Evolutionary conservation across 306 rosid species (phyloP).

Genomic region (Dicorynia guianensis): DNA sequence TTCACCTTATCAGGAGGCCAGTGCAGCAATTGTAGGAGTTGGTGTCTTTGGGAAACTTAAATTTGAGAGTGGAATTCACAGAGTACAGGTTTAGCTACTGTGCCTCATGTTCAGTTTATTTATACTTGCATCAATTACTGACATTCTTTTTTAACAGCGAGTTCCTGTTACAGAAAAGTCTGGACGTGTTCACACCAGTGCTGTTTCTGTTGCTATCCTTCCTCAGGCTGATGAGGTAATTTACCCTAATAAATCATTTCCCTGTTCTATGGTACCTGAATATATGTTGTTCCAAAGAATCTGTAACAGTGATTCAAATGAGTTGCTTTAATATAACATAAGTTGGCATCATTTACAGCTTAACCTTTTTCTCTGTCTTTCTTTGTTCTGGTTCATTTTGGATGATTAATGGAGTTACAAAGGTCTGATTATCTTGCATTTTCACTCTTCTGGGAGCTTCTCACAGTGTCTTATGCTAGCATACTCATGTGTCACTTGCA

Average conservation of each 20-base stretch:
- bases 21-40: slow-evolving; percentile 82
- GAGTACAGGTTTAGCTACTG: slow-evolving; percentile 78
- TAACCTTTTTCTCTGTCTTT: neutral
- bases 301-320: slow-evolving; percentile 2
- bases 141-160: slow-evolving; percentile 59
- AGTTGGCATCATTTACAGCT: slow-evolving; percentile 7
- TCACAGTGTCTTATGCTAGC: slow-evolving; percentile 13
- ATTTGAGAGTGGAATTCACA: slow-evolving; percentile 95
- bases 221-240: slow-evolving; percentile 94
- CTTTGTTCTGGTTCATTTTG: neutral
- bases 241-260: slow-evolving; percentile 25
- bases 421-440: slow-evolving; percentile 26
- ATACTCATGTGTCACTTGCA: slow-evolving; percentile 42
- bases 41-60: slow-evolving; percentile 87
- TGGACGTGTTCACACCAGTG: slow-evolving; percentile 97
- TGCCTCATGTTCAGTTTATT: slow-evolving; percentile 34
- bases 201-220: slow-evolving; percentile 94
- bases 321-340: slow-evolving; percentile 13
- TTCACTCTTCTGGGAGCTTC: slow-evolving; percentile 8
- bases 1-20: slow-evolving; percentile 71
- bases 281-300: slow-evolving; percentile 24
- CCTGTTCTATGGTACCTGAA: slow-evolving; percentile 23
- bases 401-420: slow-evolving; percentile 16
- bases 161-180: slow-evolving; percentile 92
- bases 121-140: slow-evolving; percentile 29